Evolutionary conservation across 2,329 filamentous ascomycete species (phyloP).

Genomic region (Alternaria postmessia): DNA sequence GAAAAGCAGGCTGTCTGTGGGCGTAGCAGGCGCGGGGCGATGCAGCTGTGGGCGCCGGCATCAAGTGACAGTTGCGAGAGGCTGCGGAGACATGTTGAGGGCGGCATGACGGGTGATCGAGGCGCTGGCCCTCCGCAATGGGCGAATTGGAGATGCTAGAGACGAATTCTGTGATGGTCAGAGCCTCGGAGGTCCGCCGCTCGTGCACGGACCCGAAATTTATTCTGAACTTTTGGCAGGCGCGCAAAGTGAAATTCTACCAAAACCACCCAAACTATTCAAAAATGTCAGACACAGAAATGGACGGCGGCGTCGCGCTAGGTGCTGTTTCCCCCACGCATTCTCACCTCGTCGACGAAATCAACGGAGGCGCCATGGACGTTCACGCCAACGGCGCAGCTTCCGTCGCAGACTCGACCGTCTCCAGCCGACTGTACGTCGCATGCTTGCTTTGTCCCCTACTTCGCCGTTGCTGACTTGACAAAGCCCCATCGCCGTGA

Average conservation of each 20-base stretch:
- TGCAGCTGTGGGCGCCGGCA: slow-evolving; percentile 28
- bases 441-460: slow-evolving; percentile 9
- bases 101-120: slow-evolving; percentile 39
- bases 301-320: slow-evolving; percentile 41
- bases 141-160: slow-evolving; percentile 30
- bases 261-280: background rate
- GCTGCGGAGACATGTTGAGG: slow-evolving; percentile 43
- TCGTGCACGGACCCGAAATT: slow-evolving; percentile 30
- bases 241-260: slow-evolving; percentile 5
- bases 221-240: slow-evolving; percentile 16
- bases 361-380: slow-evolving; percentile 46
- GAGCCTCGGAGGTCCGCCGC: slow-evolving; percentile 40
- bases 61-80: slow-evolving; percentile 45
- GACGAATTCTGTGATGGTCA: slow-evolving; percentile 22
- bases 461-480: background rate
- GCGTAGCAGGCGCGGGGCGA: slow-evolving; percentile 36
- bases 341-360: slow-evolving; percentile 40
- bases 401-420: slow-evolving; percentile 46
- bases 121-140: slow-evolving; percentile 39
- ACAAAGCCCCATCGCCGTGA: slow-evolving; percentile 45
- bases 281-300: slow-evolving; percentile 41
- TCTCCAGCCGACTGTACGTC: slow-evolving; percentile 43
- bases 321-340: slow-evolving; percentile 31
- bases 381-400: slow-evolving; percentile 36
- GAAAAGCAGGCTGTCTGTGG: slow-evolving; percentile 46